A percentile compares a stretch with the other conserved stretches of the same genome.
These are phyloP conservation scores for Termitomyces sp. DNA, from an alignment of 768 basidiomycete genomes.

Conservation along the genomic window DNA sequence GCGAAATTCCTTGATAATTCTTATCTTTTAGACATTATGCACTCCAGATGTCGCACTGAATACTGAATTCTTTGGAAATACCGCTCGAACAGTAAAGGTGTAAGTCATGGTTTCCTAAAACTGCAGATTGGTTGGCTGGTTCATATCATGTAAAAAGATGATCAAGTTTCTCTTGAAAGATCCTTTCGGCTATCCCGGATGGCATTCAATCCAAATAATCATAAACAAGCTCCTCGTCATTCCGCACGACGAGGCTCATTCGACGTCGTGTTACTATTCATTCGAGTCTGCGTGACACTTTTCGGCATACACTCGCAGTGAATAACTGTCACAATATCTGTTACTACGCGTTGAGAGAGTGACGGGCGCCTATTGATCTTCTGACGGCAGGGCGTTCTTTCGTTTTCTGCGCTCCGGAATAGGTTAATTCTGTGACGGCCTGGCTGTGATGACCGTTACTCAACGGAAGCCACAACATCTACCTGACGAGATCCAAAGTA, in stretches of 20 bases:
- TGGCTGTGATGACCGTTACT: slow-evolving; percentile 51
- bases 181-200: not conserved
- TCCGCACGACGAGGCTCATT: not conserved
- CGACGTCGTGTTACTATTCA: slow-evolving; percentile 2
- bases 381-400: not conserved
- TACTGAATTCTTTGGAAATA: too few relatives aligned
- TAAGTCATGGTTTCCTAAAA: too few relatives aligned
- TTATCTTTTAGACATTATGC: too few relatives aligned
- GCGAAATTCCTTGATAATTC: too few relatives aligned
- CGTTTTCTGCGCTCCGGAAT: not conserved
- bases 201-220: slow-evolving; percentile 1
- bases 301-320: not conserved
- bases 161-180: too few relatives aligned
- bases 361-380: slow-evolving; percentile 3
- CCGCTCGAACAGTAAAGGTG: too few relatives aligned
- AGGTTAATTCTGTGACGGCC: not conserved
- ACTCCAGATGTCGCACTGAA: too few relatives aligned
- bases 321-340: not conserved
- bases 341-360: not conserved
- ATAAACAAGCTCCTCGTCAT: slow-evolving; percentile 12
- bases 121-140: too few relatives aligned
- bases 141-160: too few relatives aligned
- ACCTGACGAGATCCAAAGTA: slow-evolving; percentile 63
- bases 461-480: slow-evolving; percentile 60
- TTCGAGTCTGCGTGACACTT: not conserved